A percentile compares a stretch with the other conserved stretches of the same genome.
Evolutionary conservation across 345 rosid species (phyloP).

Genomic region (Euphorbia peplus): DNA sequence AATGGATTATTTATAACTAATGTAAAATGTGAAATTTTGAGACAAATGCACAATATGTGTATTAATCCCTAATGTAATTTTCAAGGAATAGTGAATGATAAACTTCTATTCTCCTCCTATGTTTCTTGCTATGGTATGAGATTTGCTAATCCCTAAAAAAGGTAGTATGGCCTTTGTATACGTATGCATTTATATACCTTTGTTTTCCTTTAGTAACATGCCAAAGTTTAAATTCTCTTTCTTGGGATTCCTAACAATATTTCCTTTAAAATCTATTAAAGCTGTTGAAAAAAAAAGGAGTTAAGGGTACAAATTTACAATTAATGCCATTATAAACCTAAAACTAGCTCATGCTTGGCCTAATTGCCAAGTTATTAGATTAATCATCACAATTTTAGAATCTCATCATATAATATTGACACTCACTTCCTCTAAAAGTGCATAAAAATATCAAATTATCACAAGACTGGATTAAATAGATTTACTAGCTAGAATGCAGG

Average conservation of each 20-base stretch:
- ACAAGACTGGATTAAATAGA: background rate
- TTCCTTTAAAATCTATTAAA: slow-evolving; percentile 4
- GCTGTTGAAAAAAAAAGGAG: slow-evolving; percentile 9
- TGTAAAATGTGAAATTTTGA: too few relatives aligned
- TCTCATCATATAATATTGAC: slow-evolving; percentile 5
- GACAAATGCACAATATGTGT: too few relatives aligned
- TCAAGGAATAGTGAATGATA: slow-evolving; percentile 40
- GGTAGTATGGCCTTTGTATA: slow-evolving; percentile 36
- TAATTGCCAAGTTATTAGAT: slow-evolving; percentile 21
- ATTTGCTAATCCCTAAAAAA: slow-evolving; percentile 46
- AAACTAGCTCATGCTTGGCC: slow-evolving; percentile 21
- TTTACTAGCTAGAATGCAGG: too few relatives aligned
- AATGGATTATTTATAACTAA: too few relatives aligned
- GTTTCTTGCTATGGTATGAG: slow-evolving; percentile 27
- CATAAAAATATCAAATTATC: background rate
- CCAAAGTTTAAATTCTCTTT: slow-evolving; percentile 49
- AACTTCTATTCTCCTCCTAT: too few relatives aligned
- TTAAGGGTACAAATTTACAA: slow-evolving; percentile 18
- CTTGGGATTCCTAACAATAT: background rate
- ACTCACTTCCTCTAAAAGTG: background rate
- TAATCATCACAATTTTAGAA: slow-evolving; percentile 26
- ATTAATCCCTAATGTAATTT: slow-evolving; percentile 31
- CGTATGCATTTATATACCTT: slow-evolving; percentile 29
- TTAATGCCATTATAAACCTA: slow-evolving; percentile 13
- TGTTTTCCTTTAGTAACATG: slow-evolving; percentile 83